Conservation (phyloP, 2,329 filamentous ascomycete species). For the Trichoderma brevicompactum region DNA sequence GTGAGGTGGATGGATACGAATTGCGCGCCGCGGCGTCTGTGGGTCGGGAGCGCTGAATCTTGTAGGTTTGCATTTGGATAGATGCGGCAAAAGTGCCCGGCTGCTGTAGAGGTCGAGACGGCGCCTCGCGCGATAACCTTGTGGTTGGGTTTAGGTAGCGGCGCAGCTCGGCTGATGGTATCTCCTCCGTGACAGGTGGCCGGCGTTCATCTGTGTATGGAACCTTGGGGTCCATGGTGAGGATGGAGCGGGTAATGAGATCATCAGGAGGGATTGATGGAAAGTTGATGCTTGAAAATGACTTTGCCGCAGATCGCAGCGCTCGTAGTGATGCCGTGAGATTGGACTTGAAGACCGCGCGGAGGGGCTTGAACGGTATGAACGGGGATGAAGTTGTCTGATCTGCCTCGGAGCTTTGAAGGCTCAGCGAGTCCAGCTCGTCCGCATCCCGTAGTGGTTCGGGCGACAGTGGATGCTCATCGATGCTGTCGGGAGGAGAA, state of each 20-base stretch:
- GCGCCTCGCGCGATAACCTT: slow-evolving; percentile 40
- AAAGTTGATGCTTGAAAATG: slow-evolving; percentile 65
- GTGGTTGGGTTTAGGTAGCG: slow-evolving; percentile 70
- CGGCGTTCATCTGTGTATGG: slow-evolving; percentile 70
- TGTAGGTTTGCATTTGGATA: slow-evolving; percentile 75
- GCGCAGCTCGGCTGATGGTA: slow-evolving; percentile 67
- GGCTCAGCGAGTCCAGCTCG: slow-evolving; percentile 29
- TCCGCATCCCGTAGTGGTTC: slow-evolving; percentile 42
- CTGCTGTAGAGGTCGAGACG: slow-evolving; percentile 36
- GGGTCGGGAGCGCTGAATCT: slow-evolving; percentile 56
- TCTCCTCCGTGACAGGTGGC: slow-evolving; percentile 64
- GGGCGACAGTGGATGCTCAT: slow-evolving; percentile 56
- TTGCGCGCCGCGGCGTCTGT: slow-evolving; percentile 41
- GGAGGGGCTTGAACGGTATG: slow-evolving; percentile 54
- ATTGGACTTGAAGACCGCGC: slow-evolving; percentile 69
- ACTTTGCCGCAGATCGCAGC: slow-evolving; percentile 65
- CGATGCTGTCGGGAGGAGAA: slow-evolving; percentile 57
- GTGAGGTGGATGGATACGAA: slow-evolving; percentile 40
- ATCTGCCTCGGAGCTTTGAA: slow-evolving; percentile 30
- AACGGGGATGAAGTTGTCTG: slow-evolving; percentile 43
- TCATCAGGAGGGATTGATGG: slow-evolving; percentile 68
- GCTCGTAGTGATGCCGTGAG: slow-evolving; percentile 69
- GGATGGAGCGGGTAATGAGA: slow-evolving; percentile 68
- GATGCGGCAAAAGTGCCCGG: slow-evolving; percentile 63
- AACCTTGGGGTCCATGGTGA: slow-evolving; percentile 68